A percentile compares a stretch with the other conserved stretches of the same genome.
Evolutionary conservation across 2,329 filamentous ascomycete genomes (phyloP).

Genomic region (Talaromyces marneffei): DNA sequence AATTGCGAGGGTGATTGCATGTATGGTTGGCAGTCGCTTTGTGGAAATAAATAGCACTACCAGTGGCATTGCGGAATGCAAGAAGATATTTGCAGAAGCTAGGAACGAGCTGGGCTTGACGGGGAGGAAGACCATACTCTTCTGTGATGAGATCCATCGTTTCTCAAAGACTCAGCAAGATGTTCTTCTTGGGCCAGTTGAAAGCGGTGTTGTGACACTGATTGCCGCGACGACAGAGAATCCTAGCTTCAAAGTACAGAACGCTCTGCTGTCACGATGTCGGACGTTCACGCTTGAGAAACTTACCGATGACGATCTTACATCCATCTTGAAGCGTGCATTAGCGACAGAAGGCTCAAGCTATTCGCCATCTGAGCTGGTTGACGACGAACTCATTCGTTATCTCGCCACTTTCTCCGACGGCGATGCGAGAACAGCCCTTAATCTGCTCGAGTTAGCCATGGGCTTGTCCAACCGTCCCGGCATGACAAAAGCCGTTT

Average conservation of each 20-base stretch:
- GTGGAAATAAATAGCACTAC: slow-evolving; percentile 94
- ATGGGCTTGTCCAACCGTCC: slow-evolving; percentile 65
- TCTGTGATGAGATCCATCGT: slow-evolving; percentile 93
- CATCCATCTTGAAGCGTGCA: slow-evolving; percentile 70
- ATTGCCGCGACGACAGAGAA: slow-evolving; percentile 98
- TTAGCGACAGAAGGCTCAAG: slow-evolving; percentile 55
- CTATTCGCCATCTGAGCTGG: slow-evolving; percentile 48
- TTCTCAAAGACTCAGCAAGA: slow-evolving; percentile 93
- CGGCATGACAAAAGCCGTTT: slow-evolving; percentile 63
- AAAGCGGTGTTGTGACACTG: slow-evolving; percentile 81
- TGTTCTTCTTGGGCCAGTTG: slow-evolving; percentile 86
- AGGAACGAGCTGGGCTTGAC: slow-evolving; percentile 72
- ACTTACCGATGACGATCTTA: slow-evolving; percentile 65
- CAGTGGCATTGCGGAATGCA: slow-evolving; percentile 81
- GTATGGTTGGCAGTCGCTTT: slow-evolving; percentile 75
- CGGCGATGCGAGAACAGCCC: slow-evolving; percentile 84
- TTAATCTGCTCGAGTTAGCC: slow-evolving; percentile 87
- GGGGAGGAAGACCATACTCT: slow-evolving; percentile 87
- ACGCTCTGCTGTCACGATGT: slow-evolving; percentile 80
- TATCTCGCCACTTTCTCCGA: slow-evolving; percentile 85
- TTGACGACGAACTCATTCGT: slow-evolving; percentile 68
- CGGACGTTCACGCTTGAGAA: slow-evolving; percentile 81
- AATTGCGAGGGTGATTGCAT: slow-evolving; percentile 84
- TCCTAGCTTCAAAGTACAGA: slow-evolving; percentile 87
- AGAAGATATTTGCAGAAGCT: slow-evolving; percentile 84